Percentiles rank a stretch among this genome's conserved stretches.
Evolutionary conservation across 257 asterid genomes (phyloP).

Genomic region (Lantana camara): DNA sequence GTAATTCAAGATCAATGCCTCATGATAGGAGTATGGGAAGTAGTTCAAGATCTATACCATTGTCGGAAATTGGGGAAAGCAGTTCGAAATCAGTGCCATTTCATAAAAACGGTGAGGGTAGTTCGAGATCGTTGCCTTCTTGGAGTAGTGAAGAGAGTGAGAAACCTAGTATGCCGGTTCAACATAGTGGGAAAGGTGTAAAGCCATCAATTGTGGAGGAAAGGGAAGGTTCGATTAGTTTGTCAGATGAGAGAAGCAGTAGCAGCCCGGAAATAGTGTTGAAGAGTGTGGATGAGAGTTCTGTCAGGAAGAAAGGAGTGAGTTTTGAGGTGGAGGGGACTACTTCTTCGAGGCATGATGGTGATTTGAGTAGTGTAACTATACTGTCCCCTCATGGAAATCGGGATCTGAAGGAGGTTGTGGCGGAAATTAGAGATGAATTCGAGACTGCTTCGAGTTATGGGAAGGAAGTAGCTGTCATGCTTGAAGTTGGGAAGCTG

Average conservation of each 20-base stretch:
- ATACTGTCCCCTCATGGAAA: conserved; percentile 68
- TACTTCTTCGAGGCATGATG: conserved; percentile 57
- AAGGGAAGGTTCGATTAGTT: conserved; percentile 38
- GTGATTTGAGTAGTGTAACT: conserved; percentile 67
- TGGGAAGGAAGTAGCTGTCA: conserved; percentile 85
- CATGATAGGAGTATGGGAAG: conserved; percentile 29
- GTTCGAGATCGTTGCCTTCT: conserved; percentile 44
- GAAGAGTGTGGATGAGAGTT: conserved; percentile 65
- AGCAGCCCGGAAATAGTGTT: conserved; percentile 58
- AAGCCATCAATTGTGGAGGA: conserved; percentile 34
- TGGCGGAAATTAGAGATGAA: conserved; percentile 90
- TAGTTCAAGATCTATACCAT: conserved; percentile 40
- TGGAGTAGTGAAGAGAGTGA: conserved; percentile 51
- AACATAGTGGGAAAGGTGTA: conserved; percentile 22
- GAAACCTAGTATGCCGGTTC: conserved; percentile 31
- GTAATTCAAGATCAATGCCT: conserved; percentile 45
- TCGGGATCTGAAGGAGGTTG: conserved; percentile 82
- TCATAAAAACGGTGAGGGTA: conserved; percentile 31
- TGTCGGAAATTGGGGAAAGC: conserved; percentile 29
- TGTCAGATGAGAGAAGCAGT: conserved; percentile 63
- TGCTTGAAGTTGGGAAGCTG: conserved; percentile 95
- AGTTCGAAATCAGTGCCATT: conserved; percentile 31
- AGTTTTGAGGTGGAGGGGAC: conserved; percentile 80
- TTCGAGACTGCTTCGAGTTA: conserved; percentile 78
- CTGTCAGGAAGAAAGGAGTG: conserved; percentile 77